phyloP scores from a whole-genome alignment of 257 asterid species.

The Paulownia fortunei region DNA sequence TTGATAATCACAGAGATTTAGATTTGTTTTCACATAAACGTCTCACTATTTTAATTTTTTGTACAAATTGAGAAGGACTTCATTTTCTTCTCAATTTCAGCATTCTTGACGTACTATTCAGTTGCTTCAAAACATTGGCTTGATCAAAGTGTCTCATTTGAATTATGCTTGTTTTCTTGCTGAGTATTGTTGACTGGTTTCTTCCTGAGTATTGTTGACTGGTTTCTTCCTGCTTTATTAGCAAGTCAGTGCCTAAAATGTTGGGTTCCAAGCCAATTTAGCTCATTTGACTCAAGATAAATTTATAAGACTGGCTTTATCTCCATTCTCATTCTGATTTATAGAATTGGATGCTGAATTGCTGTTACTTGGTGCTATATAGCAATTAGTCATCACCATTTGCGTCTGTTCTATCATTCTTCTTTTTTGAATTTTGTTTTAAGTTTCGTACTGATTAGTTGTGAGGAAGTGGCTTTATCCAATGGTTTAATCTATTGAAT shows the following conservation, averaged over 20 bases:
- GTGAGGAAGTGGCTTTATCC: not conserved
- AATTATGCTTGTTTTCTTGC: not conserved
- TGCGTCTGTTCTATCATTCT: not conserved
- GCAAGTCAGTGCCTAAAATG: not conserved
- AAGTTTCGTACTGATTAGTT: not conserved
- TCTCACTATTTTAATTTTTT: not conserved
- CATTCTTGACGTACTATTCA: not conserved
- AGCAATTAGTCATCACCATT: not conserved
- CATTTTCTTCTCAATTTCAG: not conserved
- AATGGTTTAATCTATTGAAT: not conserved
- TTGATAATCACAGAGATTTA: not conserved
- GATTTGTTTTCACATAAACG: not conserved
- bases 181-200: not conserved
- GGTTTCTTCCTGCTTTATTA: constrained; percentile 1
- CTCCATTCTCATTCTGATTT: constrained; percentile 1
- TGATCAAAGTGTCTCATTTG: not conserved
- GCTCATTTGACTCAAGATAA: not conserved
- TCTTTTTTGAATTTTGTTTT: not conserved
- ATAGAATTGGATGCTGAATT: not conserved
- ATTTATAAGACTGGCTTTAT: not conserved
- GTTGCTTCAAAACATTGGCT: not conserved
- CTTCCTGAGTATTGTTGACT: too few species aligned
- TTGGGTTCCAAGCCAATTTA: not conserved
- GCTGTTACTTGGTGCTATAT: not conserved
- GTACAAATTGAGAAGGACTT: constrained; percentile 12